These are phyloP conservation scores for Phytopythium sindhum DNA, from an alignment of 352 stramenopile species.

Conservation along the genomic window DNA sequence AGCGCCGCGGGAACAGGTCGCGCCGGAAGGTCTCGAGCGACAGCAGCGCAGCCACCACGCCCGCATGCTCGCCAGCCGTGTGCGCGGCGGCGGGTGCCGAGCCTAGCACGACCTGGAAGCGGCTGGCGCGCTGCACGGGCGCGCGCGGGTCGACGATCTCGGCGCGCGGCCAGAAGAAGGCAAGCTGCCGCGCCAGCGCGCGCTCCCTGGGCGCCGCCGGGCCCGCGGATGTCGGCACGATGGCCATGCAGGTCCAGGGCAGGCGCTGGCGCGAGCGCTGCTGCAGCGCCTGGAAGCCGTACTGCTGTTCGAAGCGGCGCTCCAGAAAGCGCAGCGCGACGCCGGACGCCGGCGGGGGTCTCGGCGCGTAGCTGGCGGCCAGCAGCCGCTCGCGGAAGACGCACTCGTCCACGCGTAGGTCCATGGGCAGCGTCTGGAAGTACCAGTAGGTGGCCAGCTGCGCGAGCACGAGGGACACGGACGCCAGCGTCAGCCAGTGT, in stretches of 20 bases:
- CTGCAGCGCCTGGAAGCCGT: constrained; percentile 16
- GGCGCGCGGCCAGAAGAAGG: constrained; percentile 53
- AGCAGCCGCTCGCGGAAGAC: constrained; percentile 54
- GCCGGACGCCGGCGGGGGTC: constrained; percentile 12
- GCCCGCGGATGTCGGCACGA: constrained; percentile 34
- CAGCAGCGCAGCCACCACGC: constrained; percentile 32
- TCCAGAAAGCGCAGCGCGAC: constrained; percentile 45
- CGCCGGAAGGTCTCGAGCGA: constrained; percentile 29
- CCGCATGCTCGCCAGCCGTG: constrained; percentile 13
- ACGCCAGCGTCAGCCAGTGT: constrained; percentile 60
- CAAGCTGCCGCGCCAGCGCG: constrained; percentile 33
- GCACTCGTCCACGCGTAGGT: constrained; percentile 65
- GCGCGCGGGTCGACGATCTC: constrained; percentile 32
- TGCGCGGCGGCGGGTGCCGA: constrained; percentile 15
- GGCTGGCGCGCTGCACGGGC: constrained; percentile 31
- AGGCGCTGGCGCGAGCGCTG: constrained; percentile 34
- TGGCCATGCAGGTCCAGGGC: constrained; percentile 57
- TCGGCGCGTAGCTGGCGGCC: constrained; percentile 24
- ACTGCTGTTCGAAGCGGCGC: constrained; percentile 63
- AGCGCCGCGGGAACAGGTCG: constrained; percentile 34
- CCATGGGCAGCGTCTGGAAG: constrained; percentile 44
- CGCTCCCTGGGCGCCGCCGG: constrained; percentile 24
- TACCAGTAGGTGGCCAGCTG: constrained; percentile 45
- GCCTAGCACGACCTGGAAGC: constrained; percentile 41
- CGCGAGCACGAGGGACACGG: constrained; percentile 36